Percentiles rank a stretch among this genome's conserved stretches.
Evolutionary conservation across 2,329 filamentous ascomycete genomes (phyloP).

Genomic region (Aspergillus ruber): DNA sequence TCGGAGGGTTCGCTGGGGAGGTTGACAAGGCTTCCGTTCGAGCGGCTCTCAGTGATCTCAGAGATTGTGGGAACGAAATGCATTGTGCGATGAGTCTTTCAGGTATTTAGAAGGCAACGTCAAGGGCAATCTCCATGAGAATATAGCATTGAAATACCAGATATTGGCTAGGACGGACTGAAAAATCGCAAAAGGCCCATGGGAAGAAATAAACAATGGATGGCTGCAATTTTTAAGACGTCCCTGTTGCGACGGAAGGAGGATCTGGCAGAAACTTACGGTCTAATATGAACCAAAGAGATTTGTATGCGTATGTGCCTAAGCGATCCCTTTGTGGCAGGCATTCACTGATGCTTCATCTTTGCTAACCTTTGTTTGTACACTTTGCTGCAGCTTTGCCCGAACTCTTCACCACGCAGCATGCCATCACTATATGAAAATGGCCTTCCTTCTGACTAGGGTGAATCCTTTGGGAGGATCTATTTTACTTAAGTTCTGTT

Average conservation of each 20-base stretch:
- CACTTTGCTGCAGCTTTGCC: background rate
- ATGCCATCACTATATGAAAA: background rate
- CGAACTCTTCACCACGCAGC: background rate
- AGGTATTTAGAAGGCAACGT: background rate
- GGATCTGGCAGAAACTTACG: background rate
- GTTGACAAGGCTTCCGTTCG: background rate
- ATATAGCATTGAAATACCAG: background rate
- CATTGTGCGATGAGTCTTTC: background rate
- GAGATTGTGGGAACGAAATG: background rate
- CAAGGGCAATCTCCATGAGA: background rate
- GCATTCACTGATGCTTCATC: background rate
- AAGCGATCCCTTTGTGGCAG: background rate
- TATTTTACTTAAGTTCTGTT: background rate
- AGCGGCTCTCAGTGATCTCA: background rate
- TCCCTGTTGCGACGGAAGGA: background rate
- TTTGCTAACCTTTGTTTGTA: background rate
- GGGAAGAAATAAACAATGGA: background rate
- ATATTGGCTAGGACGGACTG: background rate
- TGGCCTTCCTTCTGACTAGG: background rate
- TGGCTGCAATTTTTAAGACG: background rate
- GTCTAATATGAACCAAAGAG: background rate
- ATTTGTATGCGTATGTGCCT: background rate
- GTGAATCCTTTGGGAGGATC: background rate
- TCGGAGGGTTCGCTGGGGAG: background rate
- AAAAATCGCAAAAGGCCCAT: background rate